A percentile compares a stretch with the other conserved stretches of the same genome.
Conservation (phyloP, 1,139 yeast species). For the Candida glucosophila region DNA sequence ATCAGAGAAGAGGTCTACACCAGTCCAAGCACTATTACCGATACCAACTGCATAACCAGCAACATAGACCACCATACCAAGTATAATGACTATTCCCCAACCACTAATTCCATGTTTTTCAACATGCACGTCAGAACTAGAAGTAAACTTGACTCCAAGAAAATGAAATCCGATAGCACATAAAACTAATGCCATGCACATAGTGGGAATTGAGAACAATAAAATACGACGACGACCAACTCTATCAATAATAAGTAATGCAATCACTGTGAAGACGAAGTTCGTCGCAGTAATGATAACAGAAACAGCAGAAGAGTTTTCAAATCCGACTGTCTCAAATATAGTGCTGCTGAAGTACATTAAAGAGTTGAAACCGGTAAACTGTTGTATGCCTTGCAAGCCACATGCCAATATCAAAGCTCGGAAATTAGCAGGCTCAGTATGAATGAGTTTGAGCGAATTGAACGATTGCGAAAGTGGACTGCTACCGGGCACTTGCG, state of each 20-base stretch:
- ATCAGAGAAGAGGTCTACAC: conserved; percentile 89
- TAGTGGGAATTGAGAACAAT: conserved; percentile 67
- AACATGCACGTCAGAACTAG: conserved; percentile 36
- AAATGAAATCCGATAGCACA: conserved; percentile 88
- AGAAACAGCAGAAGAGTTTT: conserved; percentile 86
- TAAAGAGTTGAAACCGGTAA: conserved; percentile 89
- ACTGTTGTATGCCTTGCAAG: conserved; percentile 90
- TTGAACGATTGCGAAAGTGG: conserved; percentile 48
- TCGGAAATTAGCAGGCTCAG: conserved; percentile 72
- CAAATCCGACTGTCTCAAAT: conserved; percentile 80
- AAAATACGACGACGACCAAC: conserved; percentile 81
- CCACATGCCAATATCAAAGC: conserved; percentile 88
- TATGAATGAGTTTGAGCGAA: conserved; percentile 62
- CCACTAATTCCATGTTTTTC: conserved; percentile 46
- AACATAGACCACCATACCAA: conserved; percentile 79
- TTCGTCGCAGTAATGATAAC: conserved; percentile 88
- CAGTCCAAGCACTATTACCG: conserved; percentile 98
- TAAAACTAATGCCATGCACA: conserved; percentile 66
- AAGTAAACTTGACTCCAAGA: conserved; percentile 50
- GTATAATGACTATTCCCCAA: conserved; percentile 82
- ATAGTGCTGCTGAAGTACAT: conserved; percentile 91
- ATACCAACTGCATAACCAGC: conserved; percentile 90
- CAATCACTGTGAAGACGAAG: conserved; percentile 74
- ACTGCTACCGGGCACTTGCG: conserved; percentile 55
- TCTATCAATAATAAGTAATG: conserved; percentile 74